Percentiles rank a stretch among this genome's conserved stretches.
These are phyloP conservation scores for Camelina laxa DNA, from an alignment of 345 rosid genomes.

Conservation along the genomic window DNA sequence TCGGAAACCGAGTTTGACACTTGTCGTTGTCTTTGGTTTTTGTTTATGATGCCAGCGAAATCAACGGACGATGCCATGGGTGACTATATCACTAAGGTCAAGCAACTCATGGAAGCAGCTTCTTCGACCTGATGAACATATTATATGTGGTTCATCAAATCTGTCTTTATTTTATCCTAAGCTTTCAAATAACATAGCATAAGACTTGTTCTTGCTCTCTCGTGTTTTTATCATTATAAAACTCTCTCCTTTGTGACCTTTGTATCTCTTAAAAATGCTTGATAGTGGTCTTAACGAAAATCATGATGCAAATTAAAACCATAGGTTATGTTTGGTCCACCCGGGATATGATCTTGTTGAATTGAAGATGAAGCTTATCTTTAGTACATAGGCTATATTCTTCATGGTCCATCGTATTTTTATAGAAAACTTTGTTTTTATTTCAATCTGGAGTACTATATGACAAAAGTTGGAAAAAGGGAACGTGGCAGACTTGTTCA, in stretches of 20 bases:
- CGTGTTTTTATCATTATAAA: constrained; percentile 24
- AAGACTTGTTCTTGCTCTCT: constrained; percentile 39
- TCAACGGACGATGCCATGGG: constrained; percentile 73
- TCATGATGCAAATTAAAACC: background rate
- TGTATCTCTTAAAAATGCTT: constrained; percentile 1
- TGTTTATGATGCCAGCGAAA: constrained; percentile 51
- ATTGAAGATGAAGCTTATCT: constrained; percentile 6
- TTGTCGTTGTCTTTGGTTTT: background rate
- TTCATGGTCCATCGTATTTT: background rate
- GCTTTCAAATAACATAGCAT: constrained; percentile 34
- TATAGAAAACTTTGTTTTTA: background rate
- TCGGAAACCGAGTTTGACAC: background rate
- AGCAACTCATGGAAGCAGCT: constrained; percentile 69
- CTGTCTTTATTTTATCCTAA: constrained; percentile 21
- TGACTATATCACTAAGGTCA: constrained; percentile 79
- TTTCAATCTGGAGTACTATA: background rate
- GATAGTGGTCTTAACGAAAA: constrained; percentile 11
- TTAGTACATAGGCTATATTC: background rate
- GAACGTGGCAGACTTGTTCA: background rate
- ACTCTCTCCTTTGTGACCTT: constrained; percentile 23
- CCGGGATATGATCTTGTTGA: background rate
- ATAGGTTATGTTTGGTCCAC: background rate
- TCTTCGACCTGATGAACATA: constrained; percentile 47
- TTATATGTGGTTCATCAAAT: constrained; percentile 17
- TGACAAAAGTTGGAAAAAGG: background rate